Conservation (phyloP, 495 filamentous ascomycete species). For the Tuber brumale region DNA sequence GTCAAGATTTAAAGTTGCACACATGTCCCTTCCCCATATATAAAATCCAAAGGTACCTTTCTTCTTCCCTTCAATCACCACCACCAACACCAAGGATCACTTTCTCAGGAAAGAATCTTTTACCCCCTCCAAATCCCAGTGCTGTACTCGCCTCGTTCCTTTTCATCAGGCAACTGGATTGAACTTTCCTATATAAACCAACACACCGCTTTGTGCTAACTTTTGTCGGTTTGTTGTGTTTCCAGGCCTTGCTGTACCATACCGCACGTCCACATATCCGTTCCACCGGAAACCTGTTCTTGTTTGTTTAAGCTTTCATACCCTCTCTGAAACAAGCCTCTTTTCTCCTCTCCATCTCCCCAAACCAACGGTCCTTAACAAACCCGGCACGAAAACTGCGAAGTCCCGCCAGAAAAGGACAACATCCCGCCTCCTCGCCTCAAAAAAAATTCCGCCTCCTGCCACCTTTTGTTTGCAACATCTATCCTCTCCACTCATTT, state of each 20-base stretch:
- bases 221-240: neutral
- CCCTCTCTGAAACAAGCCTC: neutral
- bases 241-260: neutral
- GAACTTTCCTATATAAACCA: neutral
- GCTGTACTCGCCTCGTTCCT: neutral
- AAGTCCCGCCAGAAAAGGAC: neutral
- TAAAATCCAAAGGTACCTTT: slow-evolving; percentile 37
- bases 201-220: slow-evolving; percentile 1
- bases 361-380: slow-evolving; percentile 10
- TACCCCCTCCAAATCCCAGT: neutral
- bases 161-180: neutral
- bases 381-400: slow-evolving; percentile 3
- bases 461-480: neutral
- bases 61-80: slow-evolving; percentile 15
- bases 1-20: slow-evolving; percentile 34
- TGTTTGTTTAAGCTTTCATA: slow-evolving; percentile 1
- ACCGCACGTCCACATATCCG: neutral
- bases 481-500: neutral
- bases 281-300: slow-evolving; percentile 1
- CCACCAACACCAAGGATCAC: slow-evolving; percentile 3
- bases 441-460: neutral
- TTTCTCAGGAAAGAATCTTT: neutral
- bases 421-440: neutral
- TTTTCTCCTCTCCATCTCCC: slow-evolving; percentile 24
- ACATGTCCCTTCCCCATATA: slow-evolving; percentile 28